These are phyloP conservation scores for Helicostylum pulchrum DNA, from an alignment of 192 early-diverging fungal genomes.

Conservation along the genomic window DNA sequence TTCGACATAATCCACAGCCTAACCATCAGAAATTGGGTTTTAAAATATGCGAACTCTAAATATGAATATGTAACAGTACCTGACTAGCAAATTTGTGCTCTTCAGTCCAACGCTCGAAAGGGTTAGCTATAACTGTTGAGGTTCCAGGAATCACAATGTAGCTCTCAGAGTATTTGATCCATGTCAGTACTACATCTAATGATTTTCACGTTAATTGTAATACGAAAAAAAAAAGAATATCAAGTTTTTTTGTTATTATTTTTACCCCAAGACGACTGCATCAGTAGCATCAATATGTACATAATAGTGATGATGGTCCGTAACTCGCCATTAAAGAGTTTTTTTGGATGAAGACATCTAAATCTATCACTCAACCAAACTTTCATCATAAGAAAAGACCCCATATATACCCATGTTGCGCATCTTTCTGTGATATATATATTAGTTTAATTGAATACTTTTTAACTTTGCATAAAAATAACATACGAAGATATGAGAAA, in stretches of 20 bases:
- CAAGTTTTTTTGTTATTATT: background rate
- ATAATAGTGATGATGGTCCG: constrained; percentile 28
- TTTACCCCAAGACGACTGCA: constrained; percentile 30
- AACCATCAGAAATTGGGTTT: background rate
- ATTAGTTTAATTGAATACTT: background rate
- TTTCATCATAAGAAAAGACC: constrained; percentile 5
- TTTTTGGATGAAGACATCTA: constrained; percentile 27
- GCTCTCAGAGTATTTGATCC: constrained; percentile 29
- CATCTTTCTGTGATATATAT: constrained; percentile 12
- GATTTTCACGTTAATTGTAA: background rate
- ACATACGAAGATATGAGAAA: constrained; percentile 32
- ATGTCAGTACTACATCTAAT: constrained; percentile 28
- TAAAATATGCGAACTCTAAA: background rate
- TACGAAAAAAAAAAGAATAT: too few species aligned
- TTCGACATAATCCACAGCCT: constrained; percentile 22
- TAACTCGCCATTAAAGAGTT: constrained; percentile 23
- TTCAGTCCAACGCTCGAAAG: constrained; percentile 20
- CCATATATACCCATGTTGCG: constrained; percentile 12
- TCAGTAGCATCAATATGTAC: constrained; percentile 26
- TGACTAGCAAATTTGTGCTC: constrained; percentile 9
- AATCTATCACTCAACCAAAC: constrained; percentile 24
- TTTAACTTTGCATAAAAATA: background rate
- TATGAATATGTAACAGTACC: constrained; percentile 4
- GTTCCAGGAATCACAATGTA: background rate
- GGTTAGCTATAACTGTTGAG: constrained; percentile 15